phyloP scores from a whole-genome alignment of 306 rosid species.

The Malus sieversii region DNA sequence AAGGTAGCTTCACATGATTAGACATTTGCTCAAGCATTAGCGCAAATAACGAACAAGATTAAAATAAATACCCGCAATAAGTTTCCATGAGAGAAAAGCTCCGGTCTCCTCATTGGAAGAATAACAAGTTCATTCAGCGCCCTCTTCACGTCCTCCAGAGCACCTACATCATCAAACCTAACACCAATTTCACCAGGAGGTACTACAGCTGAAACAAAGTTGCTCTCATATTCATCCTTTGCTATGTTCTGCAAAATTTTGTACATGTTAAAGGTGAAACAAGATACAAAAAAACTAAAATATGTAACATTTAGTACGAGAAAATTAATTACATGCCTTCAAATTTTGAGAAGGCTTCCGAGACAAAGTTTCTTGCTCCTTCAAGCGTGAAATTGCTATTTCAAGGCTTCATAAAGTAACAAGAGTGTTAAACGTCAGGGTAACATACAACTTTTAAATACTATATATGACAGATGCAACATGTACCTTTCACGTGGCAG shows the following conservation, averaged over 20 bases:
- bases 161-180: constrained; percentile 92
- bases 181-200: constrained; percentile 97
- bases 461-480: not conserved
- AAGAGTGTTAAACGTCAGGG: constrained; percentile 18
- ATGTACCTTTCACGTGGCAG: constrained; percentile 80
- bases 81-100: constrained; percentile 87
- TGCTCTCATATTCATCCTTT: constrained; percentile 88
- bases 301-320: not conserved
- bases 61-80: constrained; percentile 69
- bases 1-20: constrained; percentile 13
- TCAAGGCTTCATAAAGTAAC: constrained; percentile 58
- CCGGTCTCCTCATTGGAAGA: constrained; percentile 97
- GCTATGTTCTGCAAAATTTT: constrained; percentile 69
- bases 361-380: constrained; percentile 59
- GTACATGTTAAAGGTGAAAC: constrained; percentile 6
- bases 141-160: constrained; percentile 88
- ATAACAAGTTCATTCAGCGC: constrained; percentile 88
- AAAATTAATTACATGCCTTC: constrained; percentile 51
- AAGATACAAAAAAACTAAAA: not conserved
- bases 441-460: not conserved
- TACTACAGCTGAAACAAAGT: constrained; percentile 86
- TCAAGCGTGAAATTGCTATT: constrained; percentile 72
- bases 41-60: constrained; percentile 7
- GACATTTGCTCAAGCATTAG: constrained; percentile 10
- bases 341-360: constrained; percentile 74